Evolutionary conservation across 805 yeast genomes (phyloP), one percentile per base, ranked within the genome.

Genomic region (Suhomyces faveliae): DNA sequence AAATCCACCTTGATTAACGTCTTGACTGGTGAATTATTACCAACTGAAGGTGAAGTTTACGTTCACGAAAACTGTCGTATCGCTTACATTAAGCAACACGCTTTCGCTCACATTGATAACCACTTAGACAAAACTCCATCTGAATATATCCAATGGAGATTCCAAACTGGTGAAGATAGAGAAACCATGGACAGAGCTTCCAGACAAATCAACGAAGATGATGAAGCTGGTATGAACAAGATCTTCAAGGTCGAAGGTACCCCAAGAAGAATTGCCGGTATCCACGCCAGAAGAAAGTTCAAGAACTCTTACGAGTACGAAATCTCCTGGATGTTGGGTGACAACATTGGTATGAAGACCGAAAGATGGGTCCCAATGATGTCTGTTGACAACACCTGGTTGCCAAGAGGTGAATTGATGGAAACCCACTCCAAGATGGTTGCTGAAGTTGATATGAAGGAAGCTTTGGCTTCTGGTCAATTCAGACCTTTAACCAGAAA

Each of bases 121-220:
- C 99, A 94, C 75, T 84, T 92, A 76, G 99, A 94, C 85, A 89
- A 87, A 85, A 94, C 99, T 70, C 99, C 99, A 72, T 90, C 97
- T 68, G 99, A 94, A 83, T 94, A 94, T 83, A 94, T 94, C 67
- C 99, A 94, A 83, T 94, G 99, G 99, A 94, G 99, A 87, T 94
- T 92, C 97, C 99, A 94, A 83, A 94, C 99, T 73, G 99, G 99
- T 91, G 99, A 94, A 83, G 99, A 94, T 79, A 90, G 99, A 83
- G 99, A 94, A 84, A 94, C 99, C 79, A 94, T 94, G 99, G 99
- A 94, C 84, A 89, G 98, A 83, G 99, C 98, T 74, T 89, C 95
- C 77, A 89, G 99, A 84, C 92, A 86, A 76, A 90, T 94, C 75
- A 90, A 87, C 72, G 99, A 94, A 81, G 78, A 81, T 65, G 99